phyloP scores from a whole-genome alignment of 257 asterid genomes.

The Nicotiana obtusifolia region DNA sequence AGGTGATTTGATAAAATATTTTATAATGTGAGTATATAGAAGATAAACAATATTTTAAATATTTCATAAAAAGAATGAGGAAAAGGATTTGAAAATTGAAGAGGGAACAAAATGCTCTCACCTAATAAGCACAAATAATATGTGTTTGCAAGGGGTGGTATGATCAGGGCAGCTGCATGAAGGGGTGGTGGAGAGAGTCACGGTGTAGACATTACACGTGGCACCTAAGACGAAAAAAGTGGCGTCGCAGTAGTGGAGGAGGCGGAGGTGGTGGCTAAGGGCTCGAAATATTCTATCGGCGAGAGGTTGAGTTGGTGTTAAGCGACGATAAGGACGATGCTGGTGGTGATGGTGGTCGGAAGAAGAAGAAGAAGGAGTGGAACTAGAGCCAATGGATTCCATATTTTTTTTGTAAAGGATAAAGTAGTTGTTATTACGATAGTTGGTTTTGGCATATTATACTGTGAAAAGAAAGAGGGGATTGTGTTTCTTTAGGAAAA shows the following conservation, averaged over 20 bases:
- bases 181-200: constrained; percentile 49
- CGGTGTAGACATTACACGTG: constrained; percentile 90
- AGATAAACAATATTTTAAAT: too few relatives aligned
- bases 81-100: too few relatives aligned
- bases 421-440: constrained; percentile 2
- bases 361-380: constrained; percentile 18
- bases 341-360: constrained; percentile 25
- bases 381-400: constrained; percentile 61
- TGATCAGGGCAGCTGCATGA: constrained; percentile 93
- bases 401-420: constrained; percentile 14
- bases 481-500: neutral
- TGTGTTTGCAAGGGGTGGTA: constrained; percentile 77
- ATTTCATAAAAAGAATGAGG: neutral
- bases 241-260: constrained; percentile 71
- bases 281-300: constrained; percentile 77
- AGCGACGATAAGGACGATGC: constrained; percentile 21
- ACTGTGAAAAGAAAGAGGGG: neutral
- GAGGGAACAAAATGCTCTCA: neutral
- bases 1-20: neutral
- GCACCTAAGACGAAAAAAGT: constrained; percentile 75
- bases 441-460: constrained; percentile 7
- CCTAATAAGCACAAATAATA: constrained; percentile 58
- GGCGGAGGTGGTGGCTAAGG: constrained; percentile 68
- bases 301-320: constrained; percentile 42
- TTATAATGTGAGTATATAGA: neutral